These are phyloP conservation scores for Aspergillus sp. DNA, from an alignment of 2,329 filamentous ascomycete genomes.

Conservation along the genomic window DNA sequence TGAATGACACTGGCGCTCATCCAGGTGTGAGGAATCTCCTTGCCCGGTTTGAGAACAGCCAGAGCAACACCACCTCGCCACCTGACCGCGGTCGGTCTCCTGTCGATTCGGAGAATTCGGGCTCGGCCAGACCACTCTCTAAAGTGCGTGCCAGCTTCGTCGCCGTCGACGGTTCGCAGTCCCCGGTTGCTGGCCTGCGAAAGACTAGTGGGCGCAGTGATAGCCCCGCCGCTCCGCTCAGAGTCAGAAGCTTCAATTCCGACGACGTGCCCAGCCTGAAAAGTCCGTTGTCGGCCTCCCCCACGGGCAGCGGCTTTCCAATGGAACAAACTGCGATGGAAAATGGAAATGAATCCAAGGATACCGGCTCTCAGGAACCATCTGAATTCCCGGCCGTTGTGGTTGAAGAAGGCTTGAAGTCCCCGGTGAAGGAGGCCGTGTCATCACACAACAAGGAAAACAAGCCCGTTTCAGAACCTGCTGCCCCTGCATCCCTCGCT, in stretches of 20 bases:
- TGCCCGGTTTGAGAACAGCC: slow-evolving; percentile 76
- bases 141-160: slow-evolving; percentile 76
- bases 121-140: slow-evolving; percentile 61
- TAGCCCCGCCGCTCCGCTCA: slow-evolving; percentile 25
- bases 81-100: slow-evolving; percentile 71
- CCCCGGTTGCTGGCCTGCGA: slow-evolving; percentile 42
- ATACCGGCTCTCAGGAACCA: neutral
- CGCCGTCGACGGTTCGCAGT: slow-evolving; percentile 59
- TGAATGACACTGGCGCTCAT: slow-evolving; percentile 24
- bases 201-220: slow-evolving; percentile 40
- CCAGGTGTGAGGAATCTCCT: slow-evolving; percentile 69
- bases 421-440: slow-evolving; percentile 8
- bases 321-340: slow-evolving; percentile 10
- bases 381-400: slow-evolving; percentile 1
- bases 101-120: slow-evolving; percentile 46
- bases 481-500: slow-evolving; percentile 10
- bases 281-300: slow-evolving; percentile 27
- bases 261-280: slow-evolving; percentile 31
- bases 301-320: slow-evolving; percentile 23
- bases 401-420: neutral
- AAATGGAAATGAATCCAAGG: slow-evolving; percentile 16
- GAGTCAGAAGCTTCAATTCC: slow-evolving; percentile 32
- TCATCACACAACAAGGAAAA: slow-evolving; percentile 19
- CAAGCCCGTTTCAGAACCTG: slow-evolving; percentile 7
- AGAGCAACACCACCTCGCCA: slow-evolving; percentile 58